Conservation (phyloP, 495 filamentous ascomycete species). For the Penicillium arizonense region DNA sequence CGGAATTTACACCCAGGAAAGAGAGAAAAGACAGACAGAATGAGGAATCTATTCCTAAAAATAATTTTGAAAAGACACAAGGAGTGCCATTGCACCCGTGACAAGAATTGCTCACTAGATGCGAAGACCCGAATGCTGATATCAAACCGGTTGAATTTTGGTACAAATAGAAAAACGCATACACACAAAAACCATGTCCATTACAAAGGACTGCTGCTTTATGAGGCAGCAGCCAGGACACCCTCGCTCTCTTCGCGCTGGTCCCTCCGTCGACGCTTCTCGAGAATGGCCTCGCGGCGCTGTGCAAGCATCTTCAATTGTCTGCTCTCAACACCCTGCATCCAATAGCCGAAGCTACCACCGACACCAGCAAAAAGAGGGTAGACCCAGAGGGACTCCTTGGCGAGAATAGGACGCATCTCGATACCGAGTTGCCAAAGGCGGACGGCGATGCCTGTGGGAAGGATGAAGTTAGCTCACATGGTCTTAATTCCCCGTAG, state of each 20-base stretch:
- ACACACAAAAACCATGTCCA: slow-evolving; percentile 24
- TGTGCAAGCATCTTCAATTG: slow-evolving; percentile 74
- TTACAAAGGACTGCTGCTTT: slow-evolving; percentile 14
- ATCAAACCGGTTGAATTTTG: slow-evolving; percentile 38
- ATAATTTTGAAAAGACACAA: slow-evolving; percentile 1
- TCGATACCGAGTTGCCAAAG: slow-evolving; percentile 97
- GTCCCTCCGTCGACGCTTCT: slow-evolving; percentile 80
- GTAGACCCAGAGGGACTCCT: slow-evolving; percentile 80
- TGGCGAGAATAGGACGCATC: slow-evolving; percentile 90
- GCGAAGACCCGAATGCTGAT: slow-evolving; percentile 17
- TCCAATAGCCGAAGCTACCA: slow-evolving; percentile 94
- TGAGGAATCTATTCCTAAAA: background rate
- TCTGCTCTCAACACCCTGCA: slow-evolving; percentile 77
- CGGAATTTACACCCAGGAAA: slow-evolving; percentile 1
- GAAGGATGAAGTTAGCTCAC: background rate
- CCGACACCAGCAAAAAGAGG: slow-evolving; percentile 82
- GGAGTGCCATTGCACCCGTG: slow-evolving; percentile 1
- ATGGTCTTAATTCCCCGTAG: background rate
- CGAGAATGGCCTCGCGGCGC: slow-evolving; percentile 73
- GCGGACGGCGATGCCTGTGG: slow-evolving; percentile 79
- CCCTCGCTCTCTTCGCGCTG: slow-evolving; percentile 51
- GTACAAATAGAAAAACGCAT: slow-evolving; percentile 33
- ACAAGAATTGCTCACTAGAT: slow-evolving; percentile 1
- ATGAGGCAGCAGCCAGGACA: slow-evolving; percentile 42
- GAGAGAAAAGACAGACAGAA: background rate